These are phyloP conservation scores for Claviceps quebecensis DNA, from an alignment of 2,329 filamentous ascomycete species.

Conservation along the genomic window DNA sequence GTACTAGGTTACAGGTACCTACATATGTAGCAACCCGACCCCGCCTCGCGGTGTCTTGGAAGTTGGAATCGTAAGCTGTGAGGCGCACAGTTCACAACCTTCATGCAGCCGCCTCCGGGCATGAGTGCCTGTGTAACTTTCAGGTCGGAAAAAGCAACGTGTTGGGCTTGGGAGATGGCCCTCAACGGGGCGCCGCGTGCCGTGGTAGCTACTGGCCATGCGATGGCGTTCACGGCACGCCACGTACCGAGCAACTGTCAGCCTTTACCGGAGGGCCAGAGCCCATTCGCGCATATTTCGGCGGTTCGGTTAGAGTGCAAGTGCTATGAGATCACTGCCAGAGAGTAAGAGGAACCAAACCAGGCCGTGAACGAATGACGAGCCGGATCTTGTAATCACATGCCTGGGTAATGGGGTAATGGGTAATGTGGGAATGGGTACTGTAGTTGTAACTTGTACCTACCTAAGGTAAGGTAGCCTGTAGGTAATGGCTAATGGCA, in stretches of 20 bases:
- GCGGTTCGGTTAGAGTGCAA: neutral
- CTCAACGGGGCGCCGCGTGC: neutral
- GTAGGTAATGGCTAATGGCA: too few species aligned
- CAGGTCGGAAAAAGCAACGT: neutral
- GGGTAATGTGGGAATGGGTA: too few species aligned
- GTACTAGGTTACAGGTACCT: too few species aligned
- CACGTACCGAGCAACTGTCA: neutral
- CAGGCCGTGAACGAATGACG: neutral
- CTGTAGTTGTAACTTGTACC: too few species aligned
- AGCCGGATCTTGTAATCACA: neutral
- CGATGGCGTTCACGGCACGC: neutral
- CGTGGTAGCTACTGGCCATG: neutral
- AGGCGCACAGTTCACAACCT: neutral
- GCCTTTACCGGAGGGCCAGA: neutral
- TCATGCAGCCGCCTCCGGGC: neutral
- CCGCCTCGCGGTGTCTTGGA: neutral
- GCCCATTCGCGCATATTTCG: conserved; percentile 1
- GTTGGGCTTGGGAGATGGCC: neutral
- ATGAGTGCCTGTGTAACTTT: neutral
- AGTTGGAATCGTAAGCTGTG: neutral
- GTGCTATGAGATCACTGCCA: neutral
- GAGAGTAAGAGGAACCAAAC: neutral
- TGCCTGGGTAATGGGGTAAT: too few species aligned
- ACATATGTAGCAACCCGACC: too few species aligned
- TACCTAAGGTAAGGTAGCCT: too few species aligned